phyloP scores from a whole-genome alignment of 2,329 filamentous ascomycete species.

The Thyridium curvatum region DNA sequence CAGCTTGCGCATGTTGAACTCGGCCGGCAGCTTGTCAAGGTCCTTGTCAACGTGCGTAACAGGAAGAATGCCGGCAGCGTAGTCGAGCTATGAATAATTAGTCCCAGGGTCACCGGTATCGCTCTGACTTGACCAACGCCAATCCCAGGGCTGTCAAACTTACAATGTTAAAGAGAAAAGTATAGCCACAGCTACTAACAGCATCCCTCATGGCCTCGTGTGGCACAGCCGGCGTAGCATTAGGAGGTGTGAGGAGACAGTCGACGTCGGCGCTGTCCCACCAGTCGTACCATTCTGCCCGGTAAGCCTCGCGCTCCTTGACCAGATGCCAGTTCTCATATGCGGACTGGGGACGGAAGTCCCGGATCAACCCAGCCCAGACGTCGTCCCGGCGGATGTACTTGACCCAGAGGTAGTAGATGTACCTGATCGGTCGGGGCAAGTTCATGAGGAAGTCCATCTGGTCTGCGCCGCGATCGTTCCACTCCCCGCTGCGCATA shows the following conservation, averaged over 20 bases:
- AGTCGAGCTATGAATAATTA: conserved; percentile 59
- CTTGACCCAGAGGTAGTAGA: conserved; percentile 88
- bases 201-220: conserved; percentile 83
- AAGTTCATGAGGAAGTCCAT: conserved; percentile 69
- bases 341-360: conserved; percentile 68
- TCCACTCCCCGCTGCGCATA: conserved; percentile 70
- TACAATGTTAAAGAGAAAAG: conserved; percentile 85
- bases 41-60: conserved; percentile 74
- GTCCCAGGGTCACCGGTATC: not conserved
- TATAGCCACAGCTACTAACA: conserved; percentile 84
- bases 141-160: conserved; percentile 22
- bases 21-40: conserved; percentile 57
- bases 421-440: conserved; percentile 67
- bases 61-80: conserved; percentile 74
- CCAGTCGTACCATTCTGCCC: conserved; percentile 75
- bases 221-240: conserved; percentile 83
- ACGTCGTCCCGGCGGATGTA: conserved; percentile 70
- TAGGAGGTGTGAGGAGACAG: conserved; percentile 76
- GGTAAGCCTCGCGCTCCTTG: conserved; percentile 68
- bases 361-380: conserved; percentile 70
- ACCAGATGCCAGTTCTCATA: conserved; percentile 81
- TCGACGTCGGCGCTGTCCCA: conserved; percentile 71
- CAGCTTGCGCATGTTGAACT: conserved; percentile 55
- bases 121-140: no score
- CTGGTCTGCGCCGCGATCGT: conserved; percentile 70